Percentiles rank a stretch among this genome's conserved stretches.
Conservation (phyloP, 2,329 filamentous ascomycete species). For the Penicillium brevicompactum region DNA sequence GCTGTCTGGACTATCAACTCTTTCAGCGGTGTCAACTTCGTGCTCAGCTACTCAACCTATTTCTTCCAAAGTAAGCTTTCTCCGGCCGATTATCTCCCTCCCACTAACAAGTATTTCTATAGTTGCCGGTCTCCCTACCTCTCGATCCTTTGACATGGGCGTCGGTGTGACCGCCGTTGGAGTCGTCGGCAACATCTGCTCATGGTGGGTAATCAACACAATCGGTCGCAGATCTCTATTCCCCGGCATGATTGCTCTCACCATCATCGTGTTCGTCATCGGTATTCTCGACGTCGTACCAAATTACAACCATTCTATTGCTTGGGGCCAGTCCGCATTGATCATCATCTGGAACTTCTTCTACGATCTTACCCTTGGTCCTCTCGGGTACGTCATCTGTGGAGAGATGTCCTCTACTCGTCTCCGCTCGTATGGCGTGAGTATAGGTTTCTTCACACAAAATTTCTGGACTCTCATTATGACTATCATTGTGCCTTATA, state of each 20-base stretch:
- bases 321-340: constrained; percentile 6
- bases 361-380: constrained; percentile 11
- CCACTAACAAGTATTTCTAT: not conserved
- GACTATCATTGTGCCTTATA: constrained; percentile 7
- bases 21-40: constrained; percentile 9
- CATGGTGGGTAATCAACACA: constrained; percentile 37
- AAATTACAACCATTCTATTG: constrained; percentile 1
- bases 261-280: constrained; percentile 32
- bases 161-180: constrained; percentile 33
- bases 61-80: constrained; percentile 8
- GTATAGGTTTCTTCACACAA: constrained; percentile 6
- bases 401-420: constrained; percentile 12
- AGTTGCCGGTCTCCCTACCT: constrained; percentile 10
- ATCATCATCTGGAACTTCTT: constrained; percentile 12
- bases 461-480: constrained; percentile 6
- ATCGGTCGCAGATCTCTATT: constrained; percentile 37
- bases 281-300: constrained; percentile 9
- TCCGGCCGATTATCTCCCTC: not conserved
- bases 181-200: constrained; percentile 37
- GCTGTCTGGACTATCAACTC: constrained; percentile 8
- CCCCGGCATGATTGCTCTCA: constrained; percentile 34
- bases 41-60: constrained; percentile 11
- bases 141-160: constrained; percentile 10
- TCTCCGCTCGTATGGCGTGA: constrained; percentile 4
- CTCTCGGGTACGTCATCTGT: constrained; percentile 9